Evolutionary conservation across 2,329 filamentous ascomycete genomes (phyloP).

Genomic region (Bipolaris gigantea): DNA sequence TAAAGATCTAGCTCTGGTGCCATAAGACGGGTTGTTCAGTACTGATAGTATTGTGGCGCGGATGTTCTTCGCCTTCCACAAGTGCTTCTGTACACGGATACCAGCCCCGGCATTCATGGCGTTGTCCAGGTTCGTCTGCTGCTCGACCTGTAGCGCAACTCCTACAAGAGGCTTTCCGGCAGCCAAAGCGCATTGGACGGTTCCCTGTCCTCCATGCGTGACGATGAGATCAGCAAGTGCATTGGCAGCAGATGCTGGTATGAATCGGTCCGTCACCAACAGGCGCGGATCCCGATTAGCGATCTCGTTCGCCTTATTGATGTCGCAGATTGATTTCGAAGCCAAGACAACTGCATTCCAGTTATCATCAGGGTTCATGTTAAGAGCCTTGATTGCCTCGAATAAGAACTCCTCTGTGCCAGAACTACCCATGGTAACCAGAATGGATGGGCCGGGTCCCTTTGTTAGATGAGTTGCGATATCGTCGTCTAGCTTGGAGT

Average conservation of each 20-base stretch:
- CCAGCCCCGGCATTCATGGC: conserved; percentile 39
- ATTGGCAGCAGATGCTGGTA: conserved; percentile 34
- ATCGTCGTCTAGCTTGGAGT: conserved; percentile 30
- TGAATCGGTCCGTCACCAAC: conserved; percentile 37
- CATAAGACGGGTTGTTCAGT: conserved; percentile 31
- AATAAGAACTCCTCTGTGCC: conserved; percentile 38
- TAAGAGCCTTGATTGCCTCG: conserved; percentile 37
- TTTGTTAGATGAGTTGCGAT: conserved; percentile 31
- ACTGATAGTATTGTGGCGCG: conserved; percentile 28
- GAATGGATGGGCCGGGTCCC: conserved; percentile 27
- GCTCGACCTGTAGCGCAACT: conserved; percentile 38
- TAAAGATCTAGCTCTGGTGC: conserved; percentile 26
- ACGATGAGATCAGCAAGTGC: conserved; percentile 34
- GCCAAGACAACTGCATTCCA: conserved; percentile 38
- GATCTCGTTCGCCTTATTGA: conserved; percentile 27
- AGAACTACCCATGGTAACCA: conserved; percentile 39
- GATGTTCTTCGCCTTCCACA: conserved; percentile 35
- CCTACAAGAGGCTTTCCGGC: conserved; percentile 38
- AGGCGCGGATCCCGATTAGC: conserved; percentile 31
- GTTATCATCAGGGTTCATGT: conserved; percentile 25
- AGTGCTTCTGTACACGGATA: conserved; percentile 33
- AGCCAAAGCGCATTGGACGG: conserved; percentile 37
- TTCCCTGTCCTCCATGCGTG: conserved; percentile 39
- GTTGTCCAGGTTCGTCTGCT: conserved; percentile 41
- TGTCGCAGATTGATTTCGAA: conserved; percentile 37